Conservation (phyloP, 352 stramenopile genomes). For the Aphanomyces cochlioides region DNA sequence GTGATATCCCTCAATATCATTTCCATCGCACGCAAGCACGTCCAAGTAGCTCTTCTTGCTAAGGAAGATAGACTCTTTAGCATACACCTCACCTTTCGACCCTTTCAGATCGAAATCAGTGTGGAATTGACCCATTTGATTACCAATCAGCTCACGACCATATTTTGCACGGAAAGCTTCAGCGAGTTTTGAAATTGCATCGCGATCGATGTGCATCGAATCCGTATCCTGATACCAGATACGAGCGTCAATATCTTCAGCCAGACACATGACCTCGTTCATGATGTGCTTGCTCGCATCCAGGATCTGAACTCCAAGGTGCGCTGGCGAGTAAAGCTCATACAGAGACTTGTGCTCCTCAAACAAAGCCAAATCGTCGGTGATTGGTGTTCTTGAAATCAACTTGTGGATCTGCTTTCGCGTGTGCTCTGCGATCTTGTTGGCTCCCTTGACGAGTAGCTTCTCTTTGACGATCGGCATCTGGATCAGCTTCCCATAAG, state of each 20-base stretch:
- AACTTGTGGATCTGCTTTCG: slow-evolving; percentile 28
- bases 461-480: slow-evolving; percentile 32
- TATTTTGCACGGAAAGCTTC: slow-evolving; percentile 29
- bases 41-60: slow-evolving; percentile 29
- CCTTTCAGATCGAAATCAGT: slow-evolving; percentile 27
- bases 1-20: slow-evolving; percentile 28
- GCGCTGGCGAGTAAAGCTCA: slow-evolving; percentile 22
- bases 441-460: slow-evolving; percentile 18
- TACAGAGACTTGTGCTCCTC: slow-evolving; percentile 31
- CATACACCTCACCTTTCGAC: slow-evolving; percentile 26
- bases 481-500: slow-evolving; percentile 29
- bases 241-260: slow-evolving; percentile 27
- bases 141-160: slow-evolving; percentile 26
- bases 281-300: slow-evolving; percentile 30
- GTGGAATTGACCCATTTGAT: slow-evolving; percentile 24
- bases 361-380: slow-evolving; percentile 29
- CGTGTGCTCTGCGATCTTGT: slow-evolving; percentile 26
- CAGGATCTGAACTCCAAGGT: slow-evolving; percentile 29
- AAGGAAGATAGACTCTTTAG: slow-evolving; percentile 29
- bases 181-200: slow-evolving; percentile 11
- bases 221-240: slow-evolving; percentile 34
- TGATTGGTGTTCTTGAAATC: slow-evolving; percentile 28
- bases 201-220: slow-evolving; percentile 30
- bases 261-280: slow-evolving; percentile 32
- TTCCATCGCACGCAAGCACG: slow-evolving; percentile 29